phyloP scores from a whole-genome alignment of 352 stramenopile species.

The Globisporangium nunn region DNA sequence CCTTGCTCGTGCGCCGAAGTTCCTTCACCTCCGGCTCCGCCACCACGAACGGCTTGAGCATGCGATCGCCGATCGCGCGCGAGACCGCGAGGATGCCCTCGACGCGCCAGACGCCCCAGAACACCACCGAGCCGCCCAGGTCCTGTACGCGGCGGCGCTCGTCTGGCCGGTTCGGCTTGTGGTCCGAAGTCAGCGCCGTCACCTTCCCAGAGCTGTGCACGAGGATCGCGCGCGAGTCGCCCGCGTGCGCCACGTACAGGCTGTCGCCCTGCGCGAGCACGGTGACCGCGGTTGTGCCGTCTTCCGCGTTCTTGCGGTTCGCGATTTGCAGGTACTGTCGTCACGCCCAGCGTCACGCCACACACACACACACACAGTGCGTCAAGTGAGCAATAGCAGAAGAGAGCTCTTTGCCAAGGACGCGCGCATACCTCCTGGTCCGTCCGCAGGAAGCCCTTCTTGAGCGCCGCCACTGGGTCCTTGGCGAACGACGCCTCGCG shows the following conservation, averaged over 20 bases:
- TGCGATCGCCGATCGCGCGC: slow-evolving; percentile 88
- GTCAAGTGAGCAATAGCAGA: no score
- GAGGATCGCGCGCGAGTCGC: slow-evolving; percentile 86
- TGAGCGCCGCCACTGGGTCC: slow-evolving; percentile 58
- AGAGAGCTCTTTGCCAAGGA: no score
- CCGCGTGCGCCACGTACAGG: slow-evolving; percentile 86
- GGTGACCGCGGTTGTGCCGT: slow-evolving; percentile 88
- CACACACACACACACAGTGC: not conserved
- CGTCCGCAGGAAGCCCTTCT: slow-evolving; percentile 73
- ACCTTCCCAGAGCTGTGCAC: slow-evolving; percentile 74
- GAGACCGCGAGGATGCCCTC: slow-evolving; percentile 91
- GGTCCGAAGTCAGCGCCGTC: slow-evolving; percentile 79
- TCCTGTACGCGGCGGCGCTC: slow-evolving; percentile 86
- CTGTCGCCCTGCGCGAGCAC: slow-evolving; percentile 67
- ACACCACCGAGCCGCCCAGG: slow-evolving; percentile 84
- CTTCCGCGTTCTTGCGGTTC: slow-evolving; percentile 73
- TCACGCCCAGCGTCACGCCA: not conserved
- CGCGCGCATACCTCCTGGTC: slow-evolving; percentile 51
- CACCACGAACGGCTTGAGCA: slow-evolving; percentile 90
- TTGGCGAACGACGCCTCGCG: slow-evolving; percentile 57
- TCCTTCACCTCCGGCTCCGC: slow-evolving; percentile 86
- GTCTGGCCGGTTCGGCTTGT: slow-evolving; percentile 89
- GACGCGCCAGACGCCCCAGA: slow-evolving; percentile 91
- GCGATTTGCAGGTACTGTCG: slow-evolving; percentile 77
- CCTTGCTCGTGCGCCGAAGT: slow-evolving; percentile 44